Percentiles rank a stretch among this genome's conserved stretches.
Conservation (phyloP, 140 eudicot species). For the Cichorium intybus region DNA sequence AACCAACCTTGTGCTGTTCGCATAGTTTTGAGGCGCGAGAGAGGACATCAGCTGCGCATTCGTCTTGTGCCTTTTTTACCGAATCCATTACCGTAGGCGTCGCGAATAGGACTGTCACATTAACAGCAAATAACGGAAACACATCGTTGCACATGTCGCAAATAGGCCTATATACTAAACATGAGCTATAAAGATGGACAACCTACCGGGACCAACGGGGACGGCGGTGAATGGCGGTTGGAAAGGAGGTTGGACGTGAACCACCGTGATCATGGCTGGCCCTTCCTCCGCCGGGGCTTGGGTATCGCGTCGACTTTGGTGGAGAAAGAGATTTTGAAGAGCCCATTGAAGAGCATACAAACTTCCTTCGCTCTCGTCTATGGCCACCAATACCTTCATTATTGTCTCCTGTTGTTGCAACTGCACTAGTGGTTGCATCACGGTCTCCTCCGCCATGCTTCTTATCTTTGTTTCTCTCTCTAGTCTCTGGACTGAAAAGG, state of each 20-base stretch:
- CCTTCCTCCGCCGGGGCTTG: slow-evolving; percentile 16
- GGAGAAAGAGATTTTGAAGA: slow-evolving; percentile 19
- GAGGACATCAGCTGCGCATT: slow-evolving; percentile 32
- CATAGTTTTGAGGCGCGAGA: slow-evolving; percentile 55
- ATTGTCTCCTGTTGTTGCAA: slow-evolving; percentile 18
- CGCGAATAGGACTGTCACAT: slow-evolving; percentile 37
- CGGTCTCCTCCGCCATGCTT: slow-evolving; percentile 11
- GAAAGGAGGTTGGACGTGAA: slow-evolving; percentile 38
- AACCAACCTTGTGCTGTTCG: slow-evolving; percentile 36
- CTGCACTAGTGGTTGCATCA: slow-evolving; percentile 9
- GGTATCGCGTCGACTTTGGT: not conserved
- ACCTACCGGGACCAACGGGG: slow-evolving; percentile 32
- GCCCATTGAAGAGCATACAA: slow-evolving; percentile 41
- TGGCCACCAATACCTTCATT: slow-evolving; percentile 37
- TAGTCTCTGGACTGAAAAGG: not conserved
- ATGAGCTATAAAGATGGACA: not conserved
- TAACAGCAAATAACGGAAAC: not conserved
- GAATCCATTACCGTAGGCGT: slow-evolving; percentile 45
- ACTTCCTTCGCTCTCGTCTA: slow-evolving; percentile 38
- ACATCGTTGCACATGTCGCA: not conserved
- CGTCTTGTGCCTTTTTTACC: slow-evolving; percentile 47
- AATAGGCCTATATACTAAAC: not conserved
- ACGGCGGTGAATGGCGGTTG: slow-evolving; percentile 22
- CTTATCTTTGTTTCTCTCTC: slow-evolving; percentile 4
- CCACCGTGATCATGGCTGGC: slow-evolving; percentile 17